Percentiles rank a stretch among this genome's conserved stretches.
These are phyloP conservation scores for Tricholoma bakamatsutake DNA, from an alignment of 768 basidiomycete genomes.

Conservation along the genomic window DNA sequence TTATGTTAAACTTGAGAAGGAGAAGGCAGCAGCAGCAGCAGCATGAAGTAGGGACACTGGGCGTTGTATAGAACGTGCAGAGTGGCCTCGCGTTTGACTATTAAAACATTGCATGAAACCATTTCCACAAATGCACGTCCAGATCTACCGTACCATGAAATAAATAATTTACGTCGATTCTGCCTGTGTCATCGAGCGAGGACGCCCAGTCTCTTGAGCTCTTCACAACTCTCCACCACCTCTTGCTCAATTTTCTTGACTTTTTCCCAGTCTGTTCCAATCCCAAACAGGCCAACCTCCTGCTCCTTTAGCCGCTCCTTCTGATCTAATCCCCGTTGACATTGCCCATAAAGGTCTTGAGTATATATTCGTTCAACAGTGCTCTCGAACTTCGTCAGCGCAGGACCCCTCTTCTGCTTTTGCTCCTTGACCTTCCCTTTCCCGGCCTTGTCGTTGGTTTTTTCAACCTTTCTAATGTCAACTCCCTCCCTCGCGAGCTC, in stretches of 20 bases:
- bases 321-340: constrained; percentile 61
- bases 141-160: constrained; percentile 6
- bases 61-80: neutral
- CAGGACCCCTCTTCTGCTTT: constrained; percentile 32
- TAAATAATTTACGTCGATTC: constrained; percentile 17
- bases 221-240: constrained; percentile 71
- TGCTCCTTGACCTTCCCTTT: constrained; percentile 11
- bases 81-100: neutral
- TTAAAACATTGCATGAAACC: constrained; percentile 9
- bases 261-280: constrained; percentile 91
- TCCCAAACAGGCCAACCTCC: constrained; percentile 83
- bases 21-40: constrained; percentile 32
- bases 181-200: constrained; percentile 29
- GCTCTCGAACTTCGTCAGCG: constrained; percentile 61
- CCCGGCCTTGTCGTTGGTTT: constrained; percentile 18
- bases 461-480: constrained; percentile 27
- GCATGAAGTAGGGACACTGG: constrained; percentile 6
- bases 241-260: constrained; percentile 69
- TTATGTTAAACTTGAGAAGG: constrained; percentile 80
- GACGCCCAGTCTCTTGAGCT: constrained; percentile 58
- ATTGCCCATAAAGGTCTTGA: constrained; percentile 61
- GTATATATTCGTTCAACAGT: constrained; percentile 73
- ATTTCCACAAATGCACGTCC: neutral
- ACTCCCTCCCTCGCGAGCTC: constrained; percentile 53
- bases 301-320: constrained; percentile 68